A percentile compares a stretch with the other conserved stretches of the same genome.
These are phyloP conservation scores for Phylloporus sp. DNA, from an alignment of 768 basidiomycete genomes.

Conservation along the genomic window DNA sequence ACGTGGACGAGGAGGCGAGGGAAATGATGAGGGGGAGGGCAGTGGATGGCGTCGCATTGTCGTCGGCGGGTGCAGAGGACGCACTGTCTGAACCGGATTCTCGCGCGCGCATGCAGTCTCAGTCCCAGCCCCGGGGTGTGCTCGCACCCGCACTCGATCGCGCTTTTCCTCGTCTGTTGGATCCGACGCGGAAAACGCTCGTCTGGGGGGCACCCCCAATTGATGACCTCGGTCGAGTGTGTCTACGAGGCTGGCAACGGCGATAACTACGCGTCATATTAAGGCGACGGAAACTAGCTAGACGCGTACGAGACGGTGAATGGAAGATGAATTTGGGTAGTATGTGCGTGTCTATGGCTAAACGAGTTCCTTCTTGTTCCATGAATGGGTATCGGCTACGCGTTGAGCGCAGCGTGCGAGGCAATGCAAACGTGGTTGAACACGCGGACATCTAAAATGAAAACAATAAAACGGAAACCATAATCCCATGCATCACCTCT, in stretches of 20 bases:
- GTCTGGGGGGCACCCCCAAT: conserved; percentile 72
- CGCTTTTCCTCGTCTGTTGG: conserved; percentile 48
- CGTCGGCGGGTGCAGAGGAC: not conserved
- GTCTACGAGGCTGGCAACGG: conserved; percentile 1
- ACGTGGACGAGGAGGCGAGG: conserved; percentile 73
- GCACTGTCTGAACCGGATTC: not conserved
- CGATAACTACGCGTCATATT: no score
- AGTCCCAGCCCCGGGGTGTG: conserved; percentile 39
- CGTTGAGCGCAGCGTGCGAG: not conserved
- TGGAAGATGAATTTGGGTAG: not conserved
- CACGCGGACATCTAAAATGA: not conserved
- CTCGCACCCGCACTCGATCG: conserved; percentile 40
- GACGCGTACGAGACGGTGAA: no score
- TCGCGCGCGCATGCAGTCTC: conserved; percentile 5
- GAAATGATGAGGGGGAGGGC: conserved; percentile 39
- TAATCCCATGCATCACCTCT: conserved; percentile 47
- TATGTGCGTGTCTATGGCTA: not conserved
- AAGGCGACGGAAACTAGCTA: no score
- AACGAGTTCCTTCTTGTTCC: conserved; percentile 3
- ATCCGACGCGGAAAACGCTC: conserved; percentile 57
- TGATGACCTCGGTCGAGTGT: conserved; percentile 51
- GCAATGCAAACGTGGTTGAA: not conserved
- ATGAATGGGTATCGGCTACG: not conserved
- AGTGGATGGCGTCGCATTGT: not conserved
- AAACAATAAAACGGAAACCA: not conserved